These are phyloP conservation scores for Arthrinium puccinioides DNA, from an alignment of 2,329 filamentous ascomycete genomes.

Conservation along the genomic window DNA sequence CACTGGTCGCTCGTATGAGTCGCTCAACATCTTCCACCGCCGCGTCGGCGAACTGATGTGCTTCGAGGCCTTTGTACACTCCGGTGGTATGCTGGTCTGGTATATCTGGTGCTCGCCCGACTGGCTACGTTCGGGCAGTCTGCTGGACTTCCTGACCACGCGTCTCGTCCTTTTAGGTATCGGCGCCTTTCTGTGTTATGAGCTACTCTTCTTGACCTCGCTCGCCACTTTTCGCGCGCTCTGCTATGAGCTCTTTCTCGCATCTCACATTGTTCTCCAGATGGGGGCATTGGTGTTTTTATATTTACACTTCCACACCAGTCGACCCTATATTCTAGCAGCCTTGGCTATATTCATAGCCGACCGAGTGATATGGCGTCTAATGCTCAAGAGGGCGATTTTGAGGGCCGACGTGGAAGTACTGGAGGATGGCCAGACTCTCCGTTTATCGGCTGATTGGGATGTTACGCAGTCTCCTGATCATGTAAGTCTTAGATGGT, in stretches of 20 bases:
- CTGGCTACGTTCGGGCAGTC: constrained; percentile 31
- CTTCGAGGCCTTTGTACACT: constrained; percentile 50
- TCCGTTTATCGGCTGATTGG: constrained; percentile 36
- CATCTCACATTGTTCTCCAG: constrained; percentile 50
- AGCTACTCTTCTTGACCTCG: constrained; percentile 55
- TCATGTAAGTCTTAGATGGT: constrained; percentile 6
- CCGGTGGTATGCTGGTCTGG: constrained; percentile 47
- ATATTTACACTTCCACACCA: constrained; percentile 50
- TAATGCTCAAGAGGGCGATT: constrained; percentile 41
- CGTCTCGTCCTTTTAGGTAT: constrained; percentile 47
- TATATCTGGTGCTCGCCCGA: constrained; percentile 40
- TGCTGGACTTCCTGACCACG: constrained; percentile 42
- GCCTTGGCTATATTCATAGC: constrained; percentile 49
- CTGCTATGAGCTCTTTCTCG: constrained; percentile 59
- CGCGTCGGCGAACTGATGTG: constrained; percentile 56
- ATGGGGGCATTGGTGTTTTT: constrained; percentile 45
- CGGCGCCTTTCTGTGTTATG: constrained; percentile 48
- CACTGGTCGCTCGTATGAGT: constrained; percentile 59
- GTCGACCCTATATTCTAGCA: constrained; percentile 43
- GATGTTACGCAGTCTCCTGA: constrained; percentile 16
- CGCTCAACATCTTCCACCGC: constrained; percentile 58
- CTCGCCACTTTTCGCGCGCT: constrained; percentile 50
- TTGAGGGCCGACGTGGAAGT: constrained; percentile 42
- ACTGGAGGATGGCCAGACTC: constrained; percentile 49
- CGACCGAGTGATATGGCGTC: constrained; percentile 50